Evolutionary conservation across 768 basidiomycete species (phyloP).

Genomic region (Boletus edulis): DNA sequence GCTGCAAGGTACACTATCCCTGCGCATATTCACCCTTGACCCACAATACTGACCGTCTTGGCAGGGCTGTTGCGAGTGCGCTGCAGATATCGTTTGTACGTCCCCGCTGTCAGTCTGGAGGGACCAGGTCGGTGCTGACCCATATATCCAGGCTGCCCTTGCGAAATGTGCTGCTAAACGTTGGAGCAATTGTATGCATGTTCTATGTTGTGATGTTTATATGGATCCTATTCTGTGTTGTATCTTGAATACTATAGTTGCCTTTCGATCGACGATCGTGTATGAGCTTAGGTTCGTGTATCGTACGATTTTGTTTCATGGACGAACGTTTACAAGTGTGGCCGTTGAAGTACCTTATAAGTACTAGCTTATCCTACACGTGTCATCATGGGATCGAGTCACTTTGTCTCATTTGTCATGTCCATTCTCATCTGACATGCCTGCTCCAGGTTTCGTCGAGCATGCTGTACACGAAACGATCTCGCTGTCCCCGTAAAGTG

Average conservation of each 20-base stretch:
- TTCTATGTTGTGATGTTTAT: slow-evolving; percentile 5
- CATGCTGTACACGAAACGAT: too few relatives aligned
- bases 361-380: background rate
- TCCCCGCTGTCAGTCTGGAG: background rate
- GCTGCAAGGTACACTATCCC: slow-evolving; percentile 55
- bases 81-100: slow-evolving; percentile 71
- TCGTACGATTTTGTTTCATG: too few relatives aligned
- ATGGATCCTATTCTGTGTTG: slow-evolving; percentile 4
- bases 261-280: background rate
- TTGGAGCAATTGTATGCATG: background rate
- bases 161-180: slow-evolving; percentile 69
- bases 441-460: background rate
- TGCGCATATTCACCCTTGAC: background rate
- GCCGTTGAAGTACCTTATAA: too few relatives aligned
- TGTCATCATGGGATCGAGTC: background rate
- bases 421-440: too few relatives aligned
- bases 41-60: background rate
- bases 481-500: background rate
- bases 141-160: slow-evolving; percentile 60
- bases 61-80: slow-evolving; percentile 69
- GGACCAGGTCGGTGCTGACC: background rate
- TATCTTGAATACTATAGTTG: slow-evolving; percentile 6
- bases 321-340: too few relatives aligned
- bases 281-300: too few relatives aligned
- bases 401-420: background rate